These are phyloP conservation scores for Linnemannia hyalina DNA, from an alignment of 192 early-diverging fungal species.

Conservation along the genomic window DNA sequence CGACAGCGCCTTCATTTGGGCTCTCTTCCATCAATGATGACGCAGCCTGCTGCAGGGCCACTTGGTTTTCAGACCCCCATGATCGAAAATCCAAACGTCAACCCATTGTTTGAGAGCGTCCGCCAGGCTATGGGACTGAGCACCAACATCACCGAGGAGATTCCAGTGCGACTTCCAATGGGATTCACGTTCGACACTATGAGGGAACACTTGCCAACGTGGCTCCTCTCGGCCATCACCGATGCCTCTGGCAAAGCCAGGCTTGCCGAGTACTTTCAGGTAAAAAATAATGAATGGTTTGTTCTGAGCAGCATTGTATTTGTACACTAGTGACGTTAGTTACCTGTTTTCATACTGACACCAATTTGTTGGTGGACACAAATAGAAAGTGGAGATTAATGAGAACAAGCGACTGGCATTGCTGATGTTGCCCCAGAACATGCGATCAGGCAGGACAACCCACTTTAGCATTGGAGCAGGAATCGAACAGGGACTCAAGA, in stretches of 20 bases:
- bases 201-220: slow-evolving; percentile 31
- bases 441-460: slow-evolving; percentile 62
- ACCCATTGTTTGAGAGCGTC: slow-evolving; percentile 73
- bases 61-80: slow-evolving; percentile 67
- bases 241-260: slow-evolving; percentile 36
- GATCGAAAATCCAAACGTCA: slow-evolving; percentile 69
- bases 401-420: slow-evolving; percentile 79
- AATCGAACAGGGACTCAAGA: slow-evolving; percentile 79
- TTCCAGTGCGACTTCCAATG: slow-evolving; percentile 66
- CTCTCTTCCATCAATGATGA: slow-evolving; percentile 43
- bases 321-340: slow-evolving; percentile 31
- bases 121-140: slow-evolving; percentile 71
- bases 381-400: slow-evolving; percentile 69
- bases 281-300: slow-evolving; percentile 7
- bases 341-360: slow-evolving; percentile 26
- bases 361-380: slow-evolving; percentile 38
- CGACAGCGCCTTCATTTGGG: slow-evolving; percentile 45
- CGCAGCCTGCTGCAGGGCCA: slow-evolving; percentile 54
- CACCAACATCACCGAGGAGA: slow-evolving; percentile 66
- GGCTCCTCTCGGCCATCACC: slow-evolving; percentile 23
- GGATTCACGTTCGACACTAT: slow-evolving; percentile 46
- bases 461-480: slow-evolving; percentile 84
- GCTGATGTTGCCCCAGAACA: slow-evolving; percentile 75
- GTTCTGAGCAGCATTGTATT: slow-evolving; percentile 10
- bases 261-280: slow-evolving; percentile 57